Percentiles rank a stretch among this genome's conserved stretches.
phyloP scores from a whole-genome alignment of 768 basidiomycete species.

The Mycena galericulata region DNA sequence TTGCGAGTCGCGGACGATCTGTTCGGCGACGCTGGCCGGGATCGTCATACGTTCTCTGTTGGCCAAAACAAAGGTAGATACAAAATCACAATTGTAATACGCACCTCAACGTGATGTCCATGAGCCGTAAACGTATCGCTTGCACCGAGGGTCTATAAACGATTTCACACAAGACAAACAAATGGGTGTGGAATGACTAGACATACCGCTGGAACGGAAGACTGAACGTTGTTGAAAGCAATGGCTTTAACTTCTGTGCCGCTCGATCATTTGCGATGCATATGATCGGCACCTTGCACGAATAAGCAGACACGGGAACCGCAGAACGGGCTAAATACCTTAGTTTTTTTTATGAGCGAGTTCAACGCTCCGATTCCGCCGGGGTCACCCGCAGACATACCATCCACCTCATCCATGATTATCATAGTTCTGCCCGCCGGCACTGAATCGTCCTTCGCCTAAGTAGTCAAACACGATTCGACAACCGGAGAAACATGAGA shows the following conservation, averaged over 20 bases:
- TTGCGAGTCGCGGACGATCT: conserved; percentile 88
- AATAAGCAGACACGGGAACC: not conserved
- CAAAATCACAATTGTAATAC: conserved; percentile 42
- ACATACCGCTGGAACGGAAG: conserved; percentile 84
- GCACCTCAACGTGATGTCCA: conserved; percentile 92
- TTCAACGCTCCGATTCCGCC: conserved; percentile 97
- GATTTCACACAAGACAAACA: not conserved
- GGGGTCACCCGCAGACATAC: conserved; percentile 97
- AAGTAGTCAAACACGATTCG: not conserved
- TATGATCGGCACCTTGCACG: conserved; percentile 88
- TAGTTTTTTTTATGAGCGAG: conserved; percentile 92
- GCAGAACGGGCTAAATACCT: conserved; percentile 63
- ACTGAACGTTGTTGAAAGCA: conserved; percentile 76
- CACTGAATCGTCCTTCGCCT: conserved; percentile 61
- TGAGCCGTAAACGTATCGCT: conserved; percentile 85
- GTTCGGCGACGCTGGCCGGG: conserved; percentile 91
- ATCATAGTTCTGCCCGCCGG: conserved; percentile 86
- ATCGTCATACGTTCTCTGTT: conserved; percentile 91
- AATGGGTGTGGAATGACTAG: not conserved
- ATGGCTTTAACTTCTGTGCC: conserved; percentile 92
- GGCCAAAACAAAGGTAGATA: too few relatives aligned
- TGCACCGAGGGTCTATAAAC: conserved; percentile 75
- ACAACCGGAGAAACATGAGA: not conserved
- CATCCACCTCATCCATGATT: conserved; percentile 99
- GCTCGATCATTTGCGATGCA: conserved; percentile 95